Base-by-base conservation (phyloP, 179 eudicot genomes). In the Gypsophila paniculata region DNA sequence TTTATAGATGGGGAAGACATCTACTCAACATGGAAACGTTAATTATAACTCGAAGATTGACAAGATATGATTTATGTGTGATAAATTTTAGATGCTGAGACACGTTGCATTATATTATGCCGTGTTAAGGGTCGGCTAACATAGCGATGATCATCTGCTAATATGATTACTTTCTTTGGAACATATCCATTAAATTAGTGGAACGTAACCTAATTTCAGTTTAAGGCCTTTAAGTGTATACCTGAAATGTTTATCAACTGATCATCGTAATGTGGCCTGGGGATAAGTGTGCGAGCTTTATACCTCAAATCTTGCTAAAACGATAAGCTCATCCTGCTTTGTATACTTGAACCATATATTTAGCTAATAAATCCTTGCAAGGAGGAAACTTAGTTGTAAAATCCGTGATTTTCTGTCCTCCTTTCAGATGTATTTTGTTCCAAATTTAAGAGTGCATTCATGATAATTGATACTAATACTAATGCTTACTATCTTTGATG, bases 401-500 rank as follows among this genome's bases (percentile, higher is more conserved):
- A 19, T 4, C 26, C 10, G 54, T 39, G 58, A 5, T 38, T 57
- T 53, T 15, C 36, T 21, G 36, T 12, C 32, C 38, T 14, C n/a
- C 6, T 58, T 22, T 72, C 5, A 38, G 55, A 38, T 10, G 17
- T 26, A 58, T 70, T 58, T 25, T 64, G 68, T 78, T 73, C 62
- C 61, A 59, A 51, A 23, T 61, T 44, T 61, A 61, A 52, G 26
- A 23, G 19, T 26, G 55, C 46, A 53, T 55, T 69, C 32, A 13
- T 22, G 29, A 18, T 32, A 72, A 29, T 23, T 26, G n/a, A n/a
- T n/a, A n/a, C n/a, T n/a, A n/a, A n/a, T n/a, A n/a, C n/a, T n/a
- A n/a, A 62, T 10, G 60, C 60, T 48, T 61, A 52, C 39, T 21
- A 34, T 46, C 18, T 49, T 22, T 49, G 59, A 12, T 26, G 52